These are phyloP conservation scores for Dacryopinax spathularia DNA, from an alignment of 768 basidiomycete genomes.

Conservation along the genomic window DNA sequence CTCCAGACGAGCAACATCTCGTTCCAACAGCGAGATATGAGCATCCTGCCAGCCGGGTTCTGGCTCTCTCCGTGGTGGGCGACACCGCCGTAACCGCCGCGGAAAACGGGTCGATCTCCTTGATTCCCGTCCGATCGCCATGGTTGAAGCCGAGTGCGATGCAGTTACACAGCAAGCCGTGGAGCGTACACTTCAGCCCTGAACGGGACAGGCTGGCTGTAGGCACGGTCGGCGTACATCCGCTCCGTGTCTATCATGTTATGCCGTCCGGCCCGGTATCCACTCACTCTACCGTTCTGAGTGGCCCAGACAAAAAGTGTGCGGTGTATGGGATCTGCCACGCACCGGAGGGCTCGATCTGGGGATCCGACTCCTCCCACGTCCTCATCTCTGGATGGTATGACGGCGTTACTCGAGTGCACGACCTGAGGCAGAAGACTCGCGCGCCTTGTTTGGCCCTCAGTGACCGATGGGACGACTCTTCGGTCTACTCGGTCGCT, in stretches of 20 bases:
- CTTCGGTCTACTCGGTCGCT: slow-evolving; percentile 59
- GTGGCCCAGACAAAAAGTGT: slow-evolving; percentile 19
- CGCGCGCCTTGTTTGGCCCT: slow-evolving; percentile 48
- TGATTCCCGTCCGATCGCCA: not conserved
- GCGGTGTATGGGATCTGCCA: slow-evolving; percentile 62
- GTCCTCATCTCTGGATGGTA: slow-evolving; percentile 71
- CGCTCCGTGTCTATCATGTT: not conserved
- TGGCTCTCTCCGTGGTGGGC: not conserved
- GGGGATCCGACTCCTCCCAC: slow-evolving; percentile 48
- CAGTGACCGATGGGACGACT: slow-evolving; percentile 46
- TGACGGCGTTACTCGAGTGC: slow-evolving; percentile 56
- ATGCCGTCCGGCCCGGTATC: not conserved
- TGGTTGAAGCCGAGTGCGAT: not conserved
- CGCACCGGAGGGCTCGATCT: slow-evolving; percentile 46
- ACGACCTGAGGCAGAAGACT: slow-evolving; percentile 44
- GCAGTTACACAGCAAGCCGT: not conserved
- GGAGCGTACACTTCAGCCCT: not conserved
- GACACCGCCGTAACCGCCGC: not conserved
- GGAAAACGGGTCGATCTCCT: not conserved
- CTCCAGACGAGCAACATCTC: not conserved
- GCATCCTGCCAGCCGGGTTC: not conserved
- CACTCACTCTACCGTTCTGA: slow-evolving; percentile 10
- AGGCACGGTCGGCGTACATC: not conserved
- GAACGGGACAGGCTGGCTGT: not conserved
- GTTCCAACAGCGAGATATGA: not conserved